Base-by-base conservation (phyloP, 371 early-diverging fungal species). In the Rhizoclosmatium hyalinum region DNA sequence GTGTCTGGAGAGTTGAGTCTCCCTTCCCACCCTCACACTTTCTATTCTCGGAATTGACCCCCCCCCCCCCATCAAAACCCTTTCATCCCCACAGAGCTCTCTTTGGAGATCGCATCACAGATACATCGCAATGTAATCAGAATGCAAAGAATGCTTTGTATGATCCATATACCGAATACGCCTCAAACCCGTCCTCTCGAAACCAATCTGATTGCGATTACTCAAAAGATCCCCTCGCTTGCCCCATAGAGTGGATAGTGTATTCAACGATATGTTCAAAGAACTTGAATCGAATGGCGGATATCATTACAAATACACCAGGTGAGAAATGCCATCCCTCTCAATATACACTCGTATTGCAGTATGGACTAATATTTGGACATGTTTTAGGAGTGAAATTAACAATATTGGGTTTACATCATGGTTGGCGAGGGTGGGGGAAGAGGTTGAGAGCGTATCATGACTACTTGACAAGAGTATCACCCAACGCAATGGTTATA, bases 371-470 rank as follows among this genome's bases (percentile, higher is more conserved):
- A 14, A 10, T 19, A 12, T 24, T 6, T 12, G 12, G 50, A 6
- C 6, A 17, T 12, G 50, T 12, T 17, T 6, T 50, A 65, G 65
- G 65, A 4, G 41, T 65, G 6, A 65, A 65, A 43, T 42, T 82
- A 42, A 77, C 82, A 24, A 58, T 82, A 3, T 46, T 80, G 39
- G 82, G 80, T 5, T 24, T 58, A 24, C 62, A 61, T 14, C 60
- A 53, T 17, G 61, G 63, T 6, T 82, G 82, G 82, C 53, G 68
- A 19, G 78, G 81, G 0, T 83, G 77, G 78, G 81, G 79, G 19
- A 53, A 73, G 43, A 75, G 83, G 10, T 54, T 83, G n/a, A 42
- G 83, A 1, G 17, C 57, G 3, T 72, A 78, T 69, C 77, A 83
- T 69, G 79, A 81, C 72, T 78, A 80, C 56, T 73, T 81, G 14